phyloP scores from a whole-genome alignment of 495 filamentous ascomycete species.

The Aspergillus kassunensis region DNA sequence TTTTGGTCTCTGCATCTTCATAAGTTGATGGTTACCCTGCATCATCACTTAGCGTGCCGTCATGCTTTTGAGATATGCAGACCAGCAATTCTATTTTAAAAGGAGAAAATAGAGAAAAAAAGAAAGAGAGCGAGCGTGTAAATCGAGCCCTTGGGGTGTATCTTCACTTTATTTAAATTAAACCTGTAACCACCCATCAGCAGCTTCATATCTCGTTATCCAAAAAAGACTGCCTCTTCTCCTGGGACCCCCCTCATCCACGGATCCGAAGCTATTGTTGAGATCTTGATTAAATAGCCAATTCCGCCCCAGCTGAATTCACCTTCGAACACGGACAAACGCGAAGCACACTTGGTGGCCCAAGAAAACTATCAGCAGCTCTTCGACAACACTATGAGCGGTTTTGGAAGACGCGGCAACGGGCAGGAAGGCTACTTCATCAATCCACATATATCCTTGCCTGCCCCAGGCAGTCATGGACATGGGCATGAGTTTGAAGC shows the following conservation, averaged over 20 bases:
- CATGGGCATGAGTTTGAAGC: constrained; percentile 34
- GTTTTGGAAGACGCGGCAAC: constrained; percentile 33
- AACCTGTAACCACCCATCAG: constrained; percentile 2
- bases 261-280: too few relatives aligned
- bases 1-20: neutral
- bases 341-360: too few relatives aligned
- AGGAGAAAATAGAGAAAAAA: neutral
- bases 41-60: constrained; percentile 15
- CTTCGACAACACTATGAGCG: constrained; percentile 27
- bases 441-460: constrained; percentile 34
- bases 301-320: too few relatives aligned
- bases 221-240: neutral
- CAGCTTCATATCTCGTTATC: neutral
- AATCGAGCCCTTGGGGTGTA: neutral
- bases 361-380: neutral
- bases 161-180: constrained; percentile 10
- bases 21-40: constrained; percentile 18
- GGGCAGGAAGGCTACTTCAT: constrained; percentile 36
- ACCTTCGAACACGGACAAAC: too few relatives aligned
- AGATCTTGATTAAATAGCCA: too few relatives aligned
- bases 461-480: constrained; percentile 31
- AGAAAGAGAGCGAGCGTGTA: neutral
- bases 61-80: constrained; percentile 13
- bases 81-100: neutral
- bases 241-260: neutral